Evolutionary conservation across 306 rosid species (phyloP).

Genomic region (Phaseolus lunatus): DNA sequence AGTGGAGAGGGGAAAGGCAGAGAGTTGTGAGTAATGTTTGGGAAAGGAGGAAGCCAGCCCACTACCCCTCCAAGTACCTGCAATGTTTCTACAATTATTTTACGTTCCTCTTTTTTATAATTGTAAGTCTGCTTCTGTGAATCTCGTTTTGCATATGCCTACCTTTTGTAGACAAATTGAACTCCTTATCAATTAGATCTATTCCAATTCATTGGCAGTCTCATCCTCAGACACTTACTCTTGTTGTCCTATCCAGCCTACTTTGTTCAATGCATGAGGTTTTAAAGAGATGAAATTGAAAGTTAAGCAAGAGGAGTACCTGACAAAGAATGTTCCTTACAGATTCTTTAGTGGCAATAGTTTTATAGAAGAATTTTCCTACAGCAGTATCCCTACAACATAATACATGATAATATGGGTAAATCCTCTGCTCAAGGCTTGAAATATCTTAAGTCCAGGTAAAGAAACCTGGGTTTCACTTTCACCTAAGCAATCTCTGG

Average conservation of each 20-base stretch:
- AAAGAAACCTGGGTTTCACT: constrained; percentile 34
- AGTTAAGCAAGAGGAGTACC: constrained; percentile 58
- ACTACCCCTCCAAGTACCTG: neutral
- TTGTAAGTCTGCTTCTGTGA: neutral
- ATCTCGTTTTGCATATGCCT: neutral
- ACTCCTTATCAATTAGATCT: neutral
- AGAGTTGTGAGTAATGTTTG: neutral
- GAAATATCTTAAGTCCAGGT: constrained; percentile 32
- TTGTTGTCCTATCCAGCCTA: constrained; percentile 15
- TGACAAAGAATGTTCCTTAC: constrained; percentile 84
- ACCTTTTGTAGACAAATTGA: neutral
- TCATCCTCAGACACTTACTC: constrained; percentile 29
- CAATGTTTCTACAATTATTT: constrained; percentile 9
- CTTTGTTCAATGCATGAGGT: constrained; percentile 15
- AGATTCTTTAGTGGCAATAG: constrained; percentile 77
- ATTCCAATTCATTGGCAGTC: constrained; percentile 22
- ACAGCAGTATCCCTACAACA: constrained; percentile 77
- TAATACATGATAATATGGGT: constrained; percentile 32
- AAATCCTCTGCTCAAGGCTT: constrained; percentile 37
- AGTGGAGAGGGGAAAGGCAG: neutral
- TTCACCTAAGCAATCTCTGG: constrained; percentile 87
- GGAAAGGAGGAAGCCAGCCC: neutral
- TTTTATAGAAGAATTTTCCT: constrained; percentile 73
- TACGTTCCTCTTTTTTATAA: constrained; percentile 8
- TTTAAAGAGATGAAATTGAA: constrained; percentile 1